Evolutionary conservation across 352 stramenopile species (phyloP).

Genomic region (Pythium biforme): DNA sequence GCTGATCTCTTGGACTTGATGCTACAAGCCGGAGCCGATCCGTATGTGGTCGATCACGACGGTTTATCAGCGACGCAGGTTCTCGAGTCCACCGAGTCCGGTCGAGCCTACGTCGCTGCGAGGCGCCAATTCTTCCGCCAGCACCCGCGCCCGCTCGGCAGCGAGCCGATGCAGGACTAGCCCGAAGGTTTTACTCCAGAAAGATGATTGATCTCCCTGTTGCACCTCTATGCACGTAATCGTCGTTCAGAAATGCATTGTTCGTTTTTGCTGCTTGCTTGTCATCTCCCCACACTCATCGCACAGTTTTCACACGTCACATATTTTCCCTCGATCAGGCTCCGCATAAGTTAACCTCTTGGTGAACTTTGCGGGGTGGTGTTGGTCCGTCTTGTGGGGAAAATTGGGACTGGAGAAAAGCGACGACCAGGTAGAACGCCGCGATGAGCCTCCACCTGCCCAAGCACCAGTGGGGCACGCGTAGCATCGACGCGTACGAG

Average conservation of each 20-base stretch:
- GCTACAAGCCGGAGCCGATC: slow-evolving; percentile 3
- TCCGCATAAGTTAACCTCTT: slow-evolving; percentile 11
- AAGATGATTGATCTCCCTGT: too few relatives aligned
- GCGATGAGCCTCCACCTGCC: slow-evolving; percentile 84
- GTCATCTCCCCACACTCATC: neutral
- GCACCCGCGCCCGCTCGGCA: neutral
- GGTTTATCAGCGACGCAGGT: neutral
- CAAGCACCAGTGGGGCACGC: slow-evolving; percentile 83
- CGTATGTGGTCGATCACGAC: neutral
- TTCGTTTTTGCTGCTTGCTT: neutral
- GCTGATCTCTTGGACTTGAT: neutral
- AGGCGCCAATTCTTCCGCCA: neutral
- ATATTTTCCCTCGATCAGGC: neutral
- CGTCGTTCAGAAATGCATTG: too few relatives aligned
- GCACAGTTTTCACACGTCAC: slow-evolving; percentile 8
- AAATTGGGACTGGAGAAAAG: too few relatives aligned
- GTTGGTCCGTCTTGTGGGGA: neutral
- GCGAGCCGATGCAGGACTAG: neutral
- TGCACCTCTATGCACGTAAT: too few relatives aligned
- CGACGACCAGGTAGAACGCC: neutral
- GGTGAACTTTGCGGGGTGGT: slow-evolving; percentile 6
- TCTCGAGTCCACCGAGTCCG: neutral
- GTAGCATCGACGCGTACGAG: slow-evolving; percentile 82
- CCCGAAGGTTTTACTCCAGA: too few relatives aligned
- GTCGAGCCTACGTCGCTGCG: neutral